These are phyloP conservation scores for Lactarius tabidus DNA, from an alignment of 768 basidiomycete genomes.

Conservation along the genomic window DNA sequence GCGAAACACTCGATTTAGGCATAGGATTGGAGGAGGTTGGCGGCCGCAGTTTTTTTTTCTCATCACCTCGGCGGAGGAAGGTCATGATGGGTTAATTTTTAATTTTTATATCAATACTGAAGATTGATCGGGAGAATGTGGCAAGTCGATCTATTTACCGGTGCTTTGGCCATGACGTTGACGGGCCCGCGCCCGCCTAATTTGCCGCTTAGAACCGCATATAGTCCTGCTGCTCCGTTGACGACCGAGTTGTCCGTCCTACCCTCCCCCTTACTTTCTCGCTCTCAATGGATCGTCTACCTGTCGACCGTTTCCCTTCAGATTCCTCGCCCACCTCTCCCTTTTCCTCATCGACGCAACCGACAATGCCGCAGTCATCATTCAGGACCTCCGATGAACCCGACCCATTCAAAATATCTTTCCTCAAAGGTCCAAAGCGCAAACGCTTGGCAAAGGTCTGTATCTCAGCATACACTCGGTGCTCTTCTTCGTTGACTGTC, in stretches of 20 bases:
- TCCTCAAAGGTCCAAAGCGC: conserved; percentile 50
- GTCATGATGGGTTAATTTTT: not conserved
- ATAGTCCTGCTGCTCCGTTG: conserved; percentile 17
- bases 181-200: conserved; percentile 14
- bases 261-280: not conserved
- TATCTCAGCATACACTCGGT: not conserved
- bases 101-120: not conserved
- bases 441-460: conserved; percentile 51
- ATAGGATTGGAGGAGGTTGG: not conserved
- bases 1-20: not conserved
- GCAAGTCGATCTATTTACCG: conserved; percentile 10
- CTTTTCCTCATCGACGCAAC: not conserved
- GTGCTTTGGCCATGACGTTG: conserved; percentile 14
- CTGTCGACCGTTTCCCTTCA: conserved; percentile 9
- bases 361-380: conserved; percentile 10
- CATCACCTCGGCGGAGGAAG: conserved; percentile 9
- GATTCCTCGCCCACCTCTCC: not conserved
- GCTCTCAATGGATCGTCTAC: conserved; percentile 15
- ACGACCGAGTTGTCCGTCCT: conserved; percentile 6
- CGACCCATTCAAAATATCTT: conserved; percentile 38
- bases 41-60: not conserved
- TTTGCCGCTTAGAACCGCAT: conserved; percentile 20
- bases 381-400: conserved; percentile 27
- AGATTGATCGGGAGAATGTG: conserved; percentile 15
- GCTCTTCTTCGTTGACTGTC: not conserved